phyloP scores from a whole-genome alignment of 805 yeast species.

The Hemisphaericaspora nanyangensis region DNA sequence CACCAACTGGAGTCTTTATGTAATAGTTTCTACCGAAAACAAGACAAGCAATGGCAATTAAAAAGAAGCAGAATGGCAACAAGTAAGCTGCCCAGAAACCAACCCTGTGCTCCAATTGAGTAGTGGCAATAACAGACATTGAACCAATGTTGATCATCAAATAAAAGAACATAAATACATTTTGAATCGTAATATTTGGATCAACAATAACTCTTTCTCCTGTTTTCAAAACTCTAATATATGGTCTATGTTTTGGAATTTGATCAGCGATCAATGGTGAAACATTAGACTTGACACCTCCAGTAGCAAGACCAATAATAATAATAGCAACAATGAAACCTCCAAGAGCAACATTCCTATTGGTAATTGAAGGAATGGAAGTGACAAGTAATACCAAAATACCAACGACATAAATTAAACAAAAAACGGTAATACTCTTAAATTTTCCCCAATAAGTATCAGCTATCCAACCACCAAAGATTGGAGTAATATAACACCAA shows the following conservation, averaged over 20 bases:
- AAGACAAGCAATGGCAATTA: slow-evolving; percentile 47
- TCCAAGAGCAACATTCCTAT: slow-evolving; percentile 50
- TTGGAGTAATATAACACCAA: slow-evolving; percentile 77
- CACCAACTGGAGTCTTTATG: slow-evolving; percentile 56
- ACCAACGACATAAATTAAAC: slow-evolving; percentile 58
- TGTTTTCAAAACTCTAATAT: slow-evolving; percentile 30
- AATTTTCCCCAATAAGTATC: slow-evolving; percentile 72
- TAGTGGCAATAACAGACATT: slow-evolving; percentile 71
- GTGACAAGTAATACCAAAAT: slow-evolving; percentile 63
- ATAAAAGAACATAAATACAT: slow-evolving; percentile 71
- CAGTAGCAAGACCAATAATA: slow-evolving; percentile 70
- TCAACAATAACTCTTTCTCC: slow-evolving; percentile 45
- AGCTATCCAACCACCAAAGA: slow-evolving; percentile 69
- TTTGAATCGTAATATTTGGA: slow-evolving; percentile 66
- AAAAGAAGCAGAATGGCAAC: slow-evolving; percentile 59
- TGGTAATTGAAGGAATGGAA: slow-evolving; percentile 56
- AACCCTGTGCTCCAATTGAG: slow-evolving; percentile 58
- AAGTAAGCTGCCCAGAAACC: slow-evolving; percentile 75
- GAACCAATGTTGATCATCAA: slow-evolving; percentile 73
- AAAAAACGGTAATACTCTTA: slow-evolving; percentile 59
- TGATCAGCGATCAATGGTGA: slow-evolving; percentile 70
- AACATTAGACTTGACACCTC: slow-evolving; percentile 74
- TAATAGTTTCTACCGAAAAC: slow-evolving; percentile 50
- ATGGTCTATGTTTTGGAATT: slow-evolving; percentile 36
- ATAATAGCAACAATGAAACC: slow-evolving; percentile 56